Evolutionary conservation across 2,329 filamentous ascomycete genomes (phyloP).

Genomic region (Exophiala sp.): DNA sequence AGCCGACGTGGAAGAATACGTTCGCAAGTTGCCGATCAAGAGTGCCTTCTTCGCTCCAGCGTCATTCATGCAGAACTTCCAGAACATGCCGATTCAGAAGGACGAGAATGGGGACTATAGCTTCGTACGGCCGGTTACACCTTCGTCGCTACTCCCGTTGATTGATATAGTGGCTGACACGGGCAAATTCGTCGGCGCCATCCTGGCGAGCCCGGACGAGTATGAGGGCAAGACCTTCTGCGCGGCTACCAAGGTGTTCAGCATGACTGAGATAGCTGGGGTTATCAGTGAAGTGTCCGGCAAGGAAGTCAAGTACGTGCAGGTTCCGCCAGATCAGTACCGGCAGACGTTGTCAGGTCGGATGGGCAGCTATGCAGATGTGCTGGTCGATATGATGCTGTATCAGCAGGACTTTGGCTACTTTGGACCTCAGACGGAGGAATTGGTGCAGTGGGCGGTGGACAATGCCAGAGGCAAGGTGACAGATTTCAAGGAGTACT

Average conservation of each 20-base stretch:
- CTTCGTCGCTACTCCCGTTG: conserved; percentile 32
- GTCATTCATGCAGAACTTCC: conserved; percentile 54
- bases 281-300: conserved; percentile 36
- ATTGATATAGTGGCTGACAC: conserved; percentile 37
- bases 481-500: conserved; percentile 39
- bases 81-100: conserved; percentile 3
- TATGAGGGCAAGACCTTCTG: conserved; percentile 37
- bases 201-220: conserved; percentile 37
- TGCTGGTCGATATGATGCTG: background rate
- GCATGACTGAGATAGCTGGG: conserved; percentile 31
- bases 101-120: conserved; percentile 32
- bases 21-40: conserved; percentile 47
- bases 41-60: conserved; percentile 54
- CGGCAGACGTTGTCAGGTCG: conserved; percentile 25
- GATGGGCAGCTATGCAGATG: conserved; percentile 30
- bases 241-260: conserved; percentile 35
- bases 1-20: conserved; percentile 54
- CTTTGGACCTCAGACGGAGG: conserved; percentile 34
- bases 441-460: conserved; percentile 31
- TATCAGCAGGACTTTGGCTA: conserved; percentile 35
- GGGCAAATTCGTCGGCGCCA: conserved; percentile 36
- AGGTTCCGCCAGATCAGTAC: conserved; percentile 30
- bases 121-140: conserved; percentile 23
- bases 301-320: conserved; percentile 36
- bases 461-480: conserved; percentile 26